Evolutionary conservation across 73 alveolate genomes (phyloP).

Genomic region (Paramecium sonneborni): DNA sequence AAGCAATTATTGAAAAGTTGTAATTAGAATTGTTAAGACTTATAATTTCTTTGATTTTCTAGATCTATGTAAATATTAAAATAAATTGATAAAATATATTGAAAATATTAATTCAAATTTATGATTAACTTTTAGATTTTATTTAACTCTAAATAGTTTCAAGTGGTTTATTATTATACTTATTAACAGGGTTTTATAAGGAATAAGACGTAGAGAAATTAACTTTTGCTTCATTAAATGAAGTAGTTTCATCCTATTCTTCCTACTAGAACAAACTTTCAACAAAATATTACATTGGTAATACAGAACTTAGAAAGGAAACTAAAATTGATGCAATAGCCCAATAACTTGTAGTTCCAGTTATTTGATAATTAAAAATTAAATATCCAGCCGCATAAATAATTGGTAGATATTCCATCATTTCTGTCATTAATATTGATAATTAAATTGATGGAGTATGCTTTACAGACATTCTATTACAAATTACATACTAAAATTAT

Average conservation of each 20-base stretch:
- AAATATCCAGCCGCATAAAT: conserved; percentile 3
- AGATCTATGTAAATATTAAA: neutral
- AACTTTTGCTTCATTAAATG: neutral
- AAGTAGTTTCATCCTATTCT: conserved; percentile 26
- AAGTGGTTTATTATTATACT: neutral
- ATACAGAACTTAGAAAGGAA: neutral
- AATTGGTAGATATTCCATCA: conserved; percentile 51
- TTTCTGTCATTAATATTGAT: conserved; percentile 52
- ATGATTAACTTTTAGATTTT: neutral
- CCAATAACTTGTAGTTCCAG: neutral
- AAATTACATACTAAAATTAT: neutral
- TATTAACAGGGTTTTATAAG: neutral
- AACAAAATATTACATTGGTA: conserved; percentile 24
- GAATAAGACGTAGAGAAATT: conserved; percentile 20
- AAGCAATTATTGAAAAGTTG: too few species aligned
- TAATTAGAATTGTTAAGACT: neutral
- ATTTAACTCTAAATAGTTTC: neutral
- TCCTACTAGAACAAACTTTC: neutral
- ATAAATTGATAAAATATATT: neutral
- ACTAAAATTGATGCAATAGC: neutral
- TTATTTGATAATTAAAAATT: conserved; percentile 13
- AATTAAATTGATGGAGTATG: conserved; percentile 31
- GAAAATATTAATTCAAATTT: neutral
- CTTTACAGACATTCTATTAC: conserved; percentile 8
- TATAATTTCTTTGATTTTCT: neutral